phyloP scores from a whole-genome alignment of 73 alveolate genomes.

The Stentor roeselii region DNA sequence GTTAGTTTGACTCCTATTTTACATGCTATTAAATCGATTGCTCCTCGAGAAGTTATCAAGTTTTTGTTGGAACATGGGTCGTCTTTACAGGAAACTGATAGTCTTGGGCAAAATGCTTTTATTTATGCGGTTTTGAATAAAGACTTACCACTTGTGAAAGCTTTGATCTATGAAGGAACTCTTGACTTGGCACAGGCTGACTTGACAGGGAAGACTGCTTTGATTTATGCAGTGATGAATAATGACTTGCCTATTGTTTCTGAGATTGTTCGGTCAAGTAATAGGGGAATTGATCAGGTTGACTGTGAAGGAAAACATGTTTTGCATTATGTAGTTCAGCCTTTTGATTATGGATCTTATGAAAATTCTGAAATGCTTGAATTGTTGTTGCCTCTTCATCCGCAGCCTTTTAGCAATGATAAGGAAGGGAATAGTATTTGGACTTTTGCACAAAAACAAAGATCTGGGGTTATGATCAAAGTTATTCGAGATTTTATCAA shows the following conservation, averaged over 20 bases:
- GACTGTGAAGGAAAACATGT: constrained; percentile 78
- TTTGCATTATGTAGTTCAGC: constrained; percentile 72
- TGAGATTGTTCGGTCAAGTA: constrained; percentile 38
- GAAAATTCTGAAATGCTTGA: constrained; percentile 81
- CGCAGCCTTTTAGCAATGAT: neutral
- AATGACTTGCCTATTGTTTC: constrained; percentile 60
- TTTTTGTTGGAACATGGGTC: constrained; percentile 28
- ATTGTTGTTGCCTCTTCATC: constrained; percentile 27
- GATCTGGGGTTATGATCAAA: constrained; percentile 50
- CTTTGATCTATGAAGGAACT: constrained; percentile 34
- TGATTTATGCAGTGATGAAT: constrained; percentile 67
- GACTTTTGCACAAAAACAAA: constrained; percentile 62
- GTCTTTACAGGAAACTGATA: constrained; percentile 50
- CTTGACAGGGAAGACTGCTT: constrained; percentile 68
- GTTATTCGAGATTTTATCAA: constrained; percentile 40
- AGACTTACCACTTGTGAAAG: constrained; percentile 58
- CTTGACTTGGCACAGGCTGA: constrained; percentile 50
- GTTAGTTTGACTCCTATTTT: neutral
- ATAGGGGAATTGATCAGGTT: constrained; percentile 37
- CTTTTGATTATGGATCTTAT: constrained; percentile 84
- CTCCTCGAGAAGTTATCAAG: neutral
- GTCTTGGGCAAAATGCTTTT: constrained; percentile 58
- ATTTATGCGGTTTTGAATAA: constrained; percentile 62
- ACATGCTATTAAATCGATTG: neutral
- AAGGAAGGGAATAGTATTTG: constrained; percentile 53